Evolutionary conservation across 2,329 filamentous ascomycete species (phyloP), one percentile per base, ranked within the genome.

Genomic region (Neofusicoccum cordaticola): DNA sequence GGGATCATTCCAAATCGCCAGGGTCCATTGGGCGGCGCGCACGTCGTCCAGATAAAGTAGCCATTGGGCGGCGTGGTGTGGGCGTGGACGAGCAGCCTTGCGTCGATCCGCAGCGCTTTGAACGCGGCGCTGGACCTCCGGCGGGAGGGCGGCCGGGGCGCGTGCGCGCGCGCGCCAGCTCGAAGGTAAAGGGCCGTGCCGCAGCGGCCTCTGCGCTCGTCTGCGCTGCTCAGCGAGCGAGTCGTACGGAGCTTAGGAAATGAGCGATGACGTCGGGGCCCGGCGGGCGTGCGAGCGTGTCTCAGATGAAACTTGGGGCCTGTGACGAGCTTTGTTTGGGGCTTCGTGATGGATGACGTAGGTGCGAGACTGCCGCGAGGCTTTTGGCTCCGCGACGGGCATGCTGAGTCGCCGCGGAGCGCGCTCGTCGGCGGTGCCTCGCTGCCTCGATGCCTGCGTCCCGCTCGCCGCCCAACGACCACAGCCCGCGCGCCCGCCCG

Each of bases 341-440:
- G 39, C 9, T 37, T 60, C 31, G 56, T 37, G 56, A 60, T 60
- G 42, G n/a, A 35, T 60, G 56, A 60, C 56, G 56, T 60, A 60
- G 31, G 56, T 47, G 56, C 42, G 31, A 47, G 41, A 19, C n/a
- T 42, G 52, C 4, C 27, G 35, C 41, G 56, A 57, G n/a, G 39
- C 13, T 34, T 57, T 57, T 44, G 39, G 39, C 6, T 15, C 19
- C 19, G 19, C 42, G n/a, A 31, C 52, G 35, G 22, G 52, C 52
- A 34, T 42, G 53, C 17, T 60, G 56, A 60, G 31, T 60, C 56
- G 56, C n/a, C 27, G 27, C 27, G 6, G 27, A 31, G 27, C 22
- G 22, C 22, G 22, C 22, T 31, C 39, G 42, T 27, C 31, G n/a
- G 42, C 35, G 42, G 17, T 44, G n/a, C 42, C 42, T 17, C 13